These are phyloP conservation scores for Trichocomaceae sp. DNA, from an alignment of 2,329 filamentous ascomycete species.

Conservation along the genomic window DNA sequence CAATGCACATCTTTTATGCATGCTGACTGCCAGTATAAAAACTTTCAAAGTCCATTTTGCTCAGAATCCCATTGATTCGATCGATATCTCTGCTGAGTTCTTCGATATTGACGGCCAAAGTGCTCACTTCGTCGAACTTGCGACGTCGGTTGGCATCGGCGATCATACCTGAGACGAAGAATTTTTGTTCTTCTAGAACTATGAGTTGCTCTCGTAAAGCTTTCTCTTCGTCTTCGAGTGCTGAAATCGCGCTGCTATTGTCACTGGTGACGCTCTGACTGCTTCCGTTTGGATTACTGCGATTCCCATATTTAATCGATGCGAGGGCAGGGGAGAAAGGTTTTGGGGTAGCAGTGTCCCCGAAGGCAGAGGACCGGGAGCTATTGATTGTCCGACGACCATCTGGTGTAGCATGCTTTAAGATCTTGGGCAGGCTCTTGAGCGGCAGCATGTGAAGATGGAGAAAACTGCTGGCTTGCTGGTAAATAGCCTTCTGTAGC, in stretches of 20 bases:
- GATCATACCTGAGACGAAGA: constrained; percentile 83
- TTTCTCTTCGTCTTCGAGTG: constrained; percentile 76
- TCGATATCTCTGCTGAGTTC: constrained; percentile 76
- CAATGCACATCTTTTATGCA: background rate
- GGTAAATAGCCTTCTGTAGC: constrained; percentile 75
- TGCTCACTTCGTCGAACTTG: constrained; percentile 80
- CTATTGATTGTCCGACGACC: constrained; percentile 28
- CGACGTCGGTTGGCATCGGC: constrained; percentile 66
- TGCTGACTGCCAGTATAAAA: constrained; percentile 35
- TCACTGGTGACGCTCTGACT: constrained; percentile 47
- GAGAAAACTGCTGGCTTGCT: constrained; percentile 73
- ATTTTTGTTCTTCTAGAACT: constrained; percentile 83
- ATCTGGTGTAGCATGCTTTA: constrained; percentile 55
- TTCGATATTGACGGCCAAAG: constrained; percentile 70
- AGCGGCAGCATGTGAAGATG: constrained; percentile 87
- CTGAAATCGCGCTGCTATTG: constrained; percentile 54
- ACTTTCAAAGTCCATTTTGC: constrained; percentile 57
- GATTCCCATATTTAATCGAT: constrained; percentile 52
- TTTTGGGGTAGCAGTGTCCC: constrained; percentile 19
- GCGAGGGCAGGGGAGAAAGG: constrained; percentile 46
- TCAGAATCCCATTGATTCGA: constrained; percentile 57
- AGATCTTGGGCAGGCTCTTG: constrained; percentile 63
- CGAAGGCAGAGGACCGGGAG: constrained; percentile 18
- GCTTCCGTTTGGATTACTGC: constrained; percentile 45
- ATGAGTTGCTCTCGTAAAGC: constrained; percentile 71